A percentile compares a stretch with the other conserved stretches of the same genome.
These are phyloP conservation scores for Mortierella sp. DNA, from an alignment of 371 early-diverging fungal species.

Conservation along the genomic window DNA sequence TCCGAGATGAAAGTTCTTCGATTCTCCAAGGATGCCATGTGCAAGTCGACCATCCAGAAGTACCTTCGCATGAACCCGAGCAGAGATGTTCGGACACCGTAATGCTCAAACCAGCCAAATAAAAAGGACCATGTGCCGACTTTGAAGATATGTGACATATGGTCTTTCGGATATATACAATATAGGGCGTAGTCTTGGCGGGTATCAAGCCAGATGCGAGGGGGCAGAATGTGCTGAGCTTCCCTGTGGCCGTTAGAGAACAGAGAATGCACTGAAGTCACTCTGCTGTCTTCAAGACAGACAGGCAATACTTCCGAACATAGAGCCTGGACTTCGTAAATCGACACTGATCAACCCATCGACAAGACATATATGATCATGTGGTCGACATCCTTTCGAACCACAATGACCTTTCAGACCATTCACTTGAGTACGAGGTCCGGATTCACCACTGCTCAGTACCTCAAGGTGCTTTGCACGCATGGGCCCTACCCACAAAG, in stretches of 20 bases:
- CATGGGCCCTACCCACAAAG: neutral
- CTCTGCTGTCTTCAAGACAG: neutral
- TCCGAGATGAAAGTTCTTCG: conserved; percentile 1
- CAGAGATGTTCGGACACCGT: neutral
- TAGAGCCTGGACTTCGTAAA: neutral
- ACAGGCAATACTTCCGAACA: neutral
- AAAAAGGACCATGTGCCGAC: neutral
- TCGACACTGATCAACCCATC: neutral
- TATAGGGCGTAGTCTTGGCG: neutral
- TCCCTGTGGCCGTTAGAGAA: neutral
- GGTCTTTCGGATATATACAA: too few relatives aligned
- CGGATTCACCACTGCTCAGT: neutral
- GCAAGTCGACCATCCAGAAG: neutral
- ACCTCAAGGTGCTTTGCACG: conserved; percentile 1
- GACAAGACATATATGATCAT: conserved; percentile 1
- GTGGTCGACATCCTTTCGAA: neutral
- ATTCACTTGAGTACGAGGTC: neutral
- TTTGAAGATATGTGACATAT: neutral
- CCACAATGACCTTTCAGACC: neutral
- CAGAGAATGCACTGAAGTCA: neutral
- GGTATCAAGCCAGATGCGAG: neutral
- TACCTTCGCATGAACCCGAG: neutral
- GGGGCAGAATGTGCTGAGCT: neutral
- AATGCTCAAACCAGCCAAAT: conserved; percentile 1
- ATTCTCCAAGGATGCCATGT: neutral